A percentile compares a stretch with the other conserved stretches of the same genome.
phyloP scores from a whole-genome alignment of 2,329 filamentous ascomycete species.

The Chaetomiaceae sp. region DNA sequence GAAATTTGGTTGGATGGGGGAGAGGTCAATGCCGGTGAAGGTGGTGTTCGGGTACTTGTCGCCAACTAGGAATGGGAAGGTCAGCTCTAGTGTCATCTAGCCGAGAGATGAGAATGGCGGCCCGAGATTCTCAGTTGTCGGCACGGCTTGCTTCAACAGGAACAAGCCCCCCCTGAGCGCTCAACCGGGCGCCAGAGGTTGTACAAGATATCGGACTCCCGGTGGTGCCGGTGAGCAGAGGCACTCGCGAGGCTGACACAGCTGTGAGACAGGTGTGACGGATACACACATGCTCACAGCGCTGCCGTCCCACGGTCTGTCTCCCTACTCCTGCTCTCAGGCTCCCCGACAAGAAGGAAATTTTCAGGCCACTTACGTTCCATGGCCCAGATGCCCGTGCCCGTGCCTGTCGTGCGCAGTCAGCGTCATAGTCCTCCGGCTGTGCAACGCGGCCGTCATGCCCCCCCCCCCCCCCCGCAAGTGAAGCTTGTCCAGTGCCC shows the following conservation, averaged over 20 bases:
- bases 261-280: conserved; percentile 1
- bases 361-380: conserved; percentile 36
- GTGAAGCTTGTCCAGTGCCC: no score
- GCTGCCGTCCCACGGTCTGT: not conserved
- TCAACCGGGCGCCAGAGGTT: not conserved
- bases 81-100: no score
- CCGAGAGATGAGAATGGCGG: no score
- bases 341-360: conserved; percentile 10
- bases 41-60: conserved; percentile 39
- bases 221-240: not conserved
- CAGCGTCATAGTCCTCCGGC: conserved; percentile 10
- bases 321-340: not conserved
- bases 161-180: not conserved
- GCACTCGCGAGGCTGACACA: no score
- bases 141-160: no score
- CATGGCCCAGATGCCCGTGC: conserved; percentile 46
- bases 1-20: conserved; percentile 46
- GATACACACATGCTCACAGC: not conserved
- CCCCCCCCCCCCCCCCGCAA: no score
- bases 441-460: not conserved
- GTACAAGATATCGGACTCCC: not conserved
- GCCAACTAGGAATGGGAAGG: conserved; percentile 33
- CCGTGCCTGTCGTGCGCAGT: conserved; percentile 35
- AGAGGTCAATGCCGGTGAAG: conserved; percentile 45
- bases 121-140: no score